Evolutionary conservation across 345 rosid genomes (phyloP).

Genomic region (Reutealis trisperma): DNA sequence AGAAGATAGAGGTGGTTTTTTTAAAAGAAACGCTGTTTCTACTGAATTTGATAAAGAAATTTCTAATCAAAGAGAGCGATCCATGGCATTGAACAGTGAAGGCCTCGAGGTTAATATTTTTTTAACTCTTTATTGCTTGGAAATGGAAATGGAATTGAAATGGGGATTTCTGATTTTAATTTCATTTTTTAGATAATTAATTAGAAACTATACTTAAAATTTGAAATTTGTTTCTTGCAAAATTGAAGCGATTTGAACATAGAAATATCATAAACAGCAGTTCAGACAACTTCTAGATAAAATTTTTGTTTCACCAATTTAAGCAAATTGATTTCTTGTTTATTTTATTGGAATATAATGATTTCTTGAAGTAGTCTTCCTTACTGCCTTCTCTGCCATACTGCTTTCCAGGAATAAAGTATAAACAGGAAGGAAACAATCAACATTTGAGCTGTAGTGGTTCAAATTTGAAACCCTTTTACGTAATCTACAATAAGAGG

Average conservation of each 20-base stretch:
- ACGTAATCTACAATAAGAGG: no score
- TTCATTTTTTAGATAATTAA: background rate
- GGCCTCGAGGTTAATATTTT: constrained; percentile 81
- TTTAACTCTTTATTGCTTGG: background rate
- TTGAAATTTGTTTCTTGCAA: no score
- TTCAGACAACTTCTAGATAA: no score
- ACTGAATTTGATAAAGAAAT: constrained; percentile 59
- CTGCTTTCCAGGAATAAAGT: background rate
- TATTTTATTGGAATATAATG: no score
- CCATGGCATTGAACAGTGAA: constrained; percentile 91
- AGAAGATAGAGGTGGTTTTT: constrained; percentile 45
- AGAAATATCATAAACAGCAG: background rate
- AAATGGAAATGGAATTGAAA: background rate
- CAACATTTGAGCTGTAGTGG: background rate
- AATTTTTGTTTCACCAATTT: background rate
- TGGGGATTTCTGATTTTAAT: no score
- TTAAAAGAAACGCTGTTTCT: constrained; percentile 63
- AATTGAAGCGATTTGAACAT: background rate
- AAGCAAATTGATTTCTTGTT: background rate
- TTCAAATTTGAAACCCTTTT: background rate
- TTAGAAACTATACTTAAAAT: background rate
- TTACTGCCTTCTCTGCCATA: background rate
- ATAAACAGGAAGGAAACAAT: background rate
- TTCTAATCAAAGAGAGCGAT: constrained; percentile 77
- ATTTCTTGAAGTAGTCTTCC: background rate